A percentile compares a stretch with the other conserved stretches of the same genome.
These are phyloP conservation scores for Gossypium gossypioides DNA, from an alignment of 441 rosid genomes.

Conservation along the genomic window DNA sequence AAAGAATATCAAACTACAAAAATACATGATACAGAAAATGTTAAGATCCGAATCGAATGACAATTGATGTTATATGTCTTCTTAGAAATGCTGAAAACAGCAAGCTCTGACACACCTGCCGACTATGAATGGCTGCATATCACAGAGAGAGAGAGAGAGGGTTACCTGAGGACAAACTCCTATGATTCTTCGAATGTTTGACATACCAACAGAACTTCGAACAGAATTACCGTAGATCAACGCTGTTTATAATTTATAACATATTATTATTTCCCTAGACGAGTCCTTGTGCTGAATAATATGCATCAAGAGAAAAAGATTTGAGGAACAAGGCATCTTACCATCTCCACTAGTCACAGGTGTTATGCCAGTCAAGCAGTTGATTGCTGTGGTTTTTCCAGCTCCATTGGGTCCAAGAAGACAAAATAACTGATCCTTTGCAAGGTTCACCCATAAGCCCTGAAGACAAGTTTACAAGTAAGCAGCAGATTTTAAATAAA, in stretches of 20 bases:
- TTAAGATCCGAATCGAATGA: neutral
- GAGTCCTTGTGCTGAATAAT: neutral
- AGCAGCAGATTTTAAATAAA: slow-evolving; percentile 2
- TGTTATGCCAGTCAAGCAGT: slow-evolving; percentile 81
- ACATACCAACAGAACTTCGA: slow-evolving; percentile 74
- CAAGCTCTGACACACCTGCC: neutral
- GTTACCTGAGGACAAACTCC: slow-evolving; percentile 95
- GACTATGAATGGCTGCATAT: neutral
- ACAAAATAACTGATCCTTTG: slow-evolving; percentile 81
- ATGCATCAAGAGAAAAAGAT: neutral
- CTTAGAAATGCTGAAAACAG: neutral
- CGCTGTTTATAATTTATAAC: slow-evolving; percentile 36
- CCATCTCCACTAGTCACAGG: slow-evolving; percentile 84
- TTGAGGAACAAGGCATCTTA: slow-evolving; percentile 22
- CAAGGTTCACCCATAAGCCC: slow-evolving; percentile 81
- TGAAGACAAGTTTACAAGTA: slow-evolving; percentile 20
- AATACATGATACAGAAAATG: neutral
- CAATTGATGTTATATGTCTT: neutral
- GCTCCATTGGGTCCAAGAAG: slow-evolving; percentile 98
- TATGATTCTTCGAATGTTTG: slow-evolving; percentile 63
- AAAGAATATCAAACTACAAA: slow-evolving; percentile 78
- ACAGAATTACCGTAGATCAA: slow-evolving; percentile 64
- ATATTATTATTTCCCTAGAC: neutral
- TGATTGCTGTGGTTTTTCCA: slow-evolving; percentile 86
- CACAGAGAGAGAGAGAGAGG: slow-evolving; percentile 11